Evolutionary conservation across 208 protist genomes (phyloP), one percentile per base, ranked within the genome.

Genomic region (Strigomonas culicis): DNA sequence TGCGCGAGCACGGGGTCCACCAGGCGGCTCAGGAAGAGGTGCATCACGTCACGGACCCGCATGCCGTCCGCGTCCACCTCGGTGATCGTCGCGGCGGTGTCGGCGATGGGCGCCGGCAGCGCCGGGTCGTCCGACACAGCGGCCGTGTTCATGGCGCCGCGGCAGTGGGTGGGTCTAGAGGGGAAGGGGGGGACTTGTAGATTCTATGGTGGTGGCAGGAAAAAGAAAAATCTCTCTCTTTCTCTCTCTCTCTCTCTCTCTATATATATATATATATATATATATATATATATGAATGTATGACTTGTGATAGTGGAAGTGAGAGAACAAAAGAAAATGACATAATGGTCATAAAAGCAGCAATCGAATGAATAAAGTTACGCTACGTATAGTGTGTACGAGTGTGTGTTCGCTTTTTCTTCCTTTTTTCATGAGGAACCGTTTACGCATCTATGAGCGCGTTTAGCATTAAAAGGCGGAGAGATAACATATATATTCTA

Each of bases 1-100:
- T 58, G 58, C 11, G 49, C 43, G 3, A 34, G 44, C 24, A 85
- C 60, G 11, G 85, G 79, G 59, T 93, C 84, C n/a, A 92, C 65
- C 7, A 95, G 71, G 41, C 85, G 86, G 56, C 80, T 75, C 10
- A 95, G 74, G 58, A 95, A 95, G 11, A 93, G 70, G 53, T 90
- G 80, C 21, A 90, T 75, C 10, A 74, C 72, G 56, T 95, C 90
- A 6, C 86, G 84, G 51, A 95, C 75, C 10, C 81, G 79, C 11
- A 82, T 63, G 19, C 90, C 90, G 28, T 92, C 80, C 17, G 73
- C 68, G 68, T 95, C 90, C 21, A 93, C 78, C 69, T 88, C 84
- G 1, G 90, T 6, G 32, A 82, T 44, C 49, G 71, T 74, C 50
- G 92, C 84, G 8, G 63, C 68, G 25, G 56, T 53, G 6, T 13